Evolutionary conservation across 1,284 basidiomycete genomes (phyloP).

Genomic region (Marasmius oreades): DNA sequence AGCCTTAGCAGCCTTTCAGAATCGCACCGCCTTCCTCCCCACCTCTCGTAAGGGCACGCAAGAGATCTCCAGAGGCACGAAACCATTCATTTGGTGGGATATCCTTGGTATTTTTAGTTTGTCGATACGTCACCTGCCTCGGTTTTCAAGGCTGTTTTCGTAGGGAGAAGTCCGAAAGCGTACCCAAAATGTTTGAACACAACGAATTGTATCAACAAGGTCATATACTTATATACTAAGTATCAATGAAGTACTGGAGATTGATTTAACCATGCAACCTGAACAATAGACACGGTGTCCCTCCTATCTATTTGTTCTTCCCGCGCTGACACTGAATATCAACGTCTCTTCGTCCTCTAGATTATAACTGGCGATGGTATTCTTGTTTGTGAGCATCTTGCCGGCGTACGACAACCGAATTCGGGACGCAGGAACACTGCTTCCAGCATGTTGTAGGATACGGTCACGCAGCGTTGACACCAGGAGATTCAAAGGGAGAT

Average conservation of each 20-base stretch:
- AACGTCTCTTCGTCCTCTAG: slow-evolving; percentile 85
- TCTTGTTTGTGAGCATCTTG: slow-evolving; percentile 83
- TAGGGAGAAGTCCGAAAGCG: too few species aligned
- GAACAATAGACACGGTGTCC: too few species aligned
- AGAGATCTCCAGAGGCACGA: neutral
- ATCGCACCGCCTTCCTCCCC: neutral
- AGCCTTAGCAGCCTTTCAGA: neutral
- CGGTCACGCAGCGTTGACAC: slow-evolving; percentile 87
- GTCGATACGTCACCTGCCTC: too few species aligned
- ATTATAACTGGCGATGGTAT: slow-evolving; percentile 83
- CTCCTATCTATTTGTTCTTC: slow-evolving; percentile 67
- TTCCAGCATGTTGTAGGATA: slow-evolving; percentile 74
- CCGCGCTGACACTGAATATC: slow-evolving; percentile 71
- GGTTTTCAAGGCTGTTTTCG: too few species aligned
- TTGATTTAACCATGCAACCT: neutral
- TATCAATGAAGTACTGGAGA: neutral
- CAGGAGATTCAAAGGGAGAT: slow-evolving; percentile 77
- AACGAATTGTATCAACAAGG: too few species aligned
- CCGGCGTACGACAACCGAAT: slow-evolving; percentile 76
- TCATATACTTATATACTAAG: too few species aligned
- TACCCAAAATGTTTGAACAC: neutral
- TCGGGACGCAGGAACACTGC: slow-evolving; percentile 70
- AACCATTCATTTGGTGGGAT: too few species aligned
- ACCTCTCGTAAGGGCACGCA: slow-evolving; percentile 5
- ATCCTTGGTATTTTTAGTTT: too few species aligned